Evolutionary conservation across 2,329 filamentous ascomycete species (phyloP), one percentile per base, ranked within the genome.

Genomic region (Pleomassaria siparia): DNA sequence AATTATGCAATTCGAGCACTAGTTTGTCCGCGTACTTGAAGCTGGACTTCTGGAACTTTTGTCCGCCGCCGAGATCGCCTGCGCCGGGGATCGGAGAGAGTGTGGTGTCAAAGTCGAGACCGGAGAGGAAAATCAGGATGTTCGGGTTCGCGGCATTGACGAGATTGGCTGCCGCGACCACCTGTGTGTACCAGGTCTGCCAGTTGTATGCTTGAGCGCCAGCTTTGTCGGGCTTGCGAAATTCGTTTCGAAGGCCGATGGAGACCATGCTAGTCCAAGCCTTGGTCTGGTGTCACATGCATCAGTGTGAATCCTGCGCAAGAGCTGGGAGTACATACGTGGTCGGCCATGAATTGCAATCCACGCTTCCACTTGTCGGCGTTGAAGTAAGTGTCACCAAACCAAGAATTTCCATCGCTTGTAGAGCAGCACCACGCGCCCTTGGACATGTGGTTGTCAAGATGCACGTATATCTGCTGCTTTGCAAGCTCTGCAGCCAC

Each of bases 1-100:
- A 85, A 67, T 82, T 83, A 72, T 85, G 82, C 9, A 84, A 70
- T 63, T 85, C 82, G 2, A 84, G 72, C 7, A 82, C 80, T 0
- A 84, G 71, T 67, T 84, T 84, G 57, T 81, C 66, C 1, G 67
- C 66, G 60, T 77, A 80, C 1, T 67, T 52, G 54, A 82, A 84
- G 56, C 80, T 76, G 12, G 57, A 57, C 3, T 70, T 61, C 43
- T 58, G 66, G 57, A 81, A 84, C 13, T 69, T 73, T 12, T 66
- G 76, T 13, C 77, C 72, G 0, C 78, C 77, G 8, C 74, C 72
- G 5, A 83, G 69, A 2, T 75, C 72, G 0, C 71, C 72, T 8
- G 76, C 78, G 2, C 70, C 67, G 15, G 79, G 75, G 4, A 84
- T 72, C 6, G 80, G 79, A 1, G 73, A 74, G 6, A 84, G 63